Evolutionary conservation across 2,329 filamentous ascomycete genomes (phyloP).

Genomic region (Fusarium praegraminearum): DNA sequence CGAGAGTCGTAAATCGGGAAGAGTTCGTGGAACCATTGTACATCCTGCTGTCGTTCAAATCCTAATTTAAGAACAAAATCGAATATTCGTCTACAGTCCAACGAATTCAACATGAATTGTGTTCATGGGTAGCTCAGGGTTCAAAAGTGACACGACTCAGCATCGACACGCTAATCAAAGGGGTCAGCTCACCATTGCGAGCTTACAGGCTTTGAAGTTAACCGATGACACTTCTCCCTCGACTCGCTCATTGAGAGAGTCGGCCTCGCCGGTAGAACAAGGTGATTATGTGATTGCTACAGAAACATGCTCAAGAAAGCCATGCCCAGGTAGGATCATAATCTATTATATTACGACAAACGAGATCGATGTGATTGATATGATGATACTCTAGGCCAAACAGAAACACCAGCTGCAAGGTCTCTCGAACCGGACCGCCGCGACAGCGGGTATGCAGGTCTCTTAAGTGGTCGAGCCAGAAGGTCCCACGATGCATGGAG

Average conservation of each 20-base stretch:
- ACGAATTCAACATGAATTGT: background rate
- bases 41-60: background rate
- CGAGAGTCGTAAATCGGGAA: background rate
- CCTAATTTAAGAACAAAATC: background rate
- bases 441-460: slow-evolving; percentile 49
- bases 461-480: slow-evolving; percentile 44
- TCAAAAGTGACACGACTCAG: slow-evolving; percentile 25
- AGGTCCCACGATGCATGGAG: slow-evolving; percentile 44
- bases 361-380: slow-evolving; percentile 14
- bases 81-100: background rate
- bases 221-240: background rate
- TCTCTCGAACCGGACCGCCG: slow-evolving; percentile 29
- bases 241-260: slow-evolving; percentile 10
- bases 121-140: background rate
- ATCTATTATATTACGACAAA: background rate
- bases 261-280: slow-evolving; percentile 6
- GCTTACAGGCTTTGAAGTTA: background rate
- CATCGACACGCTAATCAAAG: slow-evolving; percentile 18
- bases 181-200: slow-evolving; percentile 14
- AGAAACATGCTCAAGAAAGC: slow-evolving; percentile 14
- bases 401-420: slow-evolving; percentile 29
- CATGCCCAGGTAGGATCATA: slow-evolving; percentile 1
- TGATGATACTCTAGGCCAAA: background rate
- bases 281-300: slow-evolving; percentile 3
- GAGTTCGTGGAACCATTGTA: background rate